phyloP scores from a whole-genome alignment of 1,284 basidiomycete genomes.

The Moesziomyces antarcticus region DNA sequence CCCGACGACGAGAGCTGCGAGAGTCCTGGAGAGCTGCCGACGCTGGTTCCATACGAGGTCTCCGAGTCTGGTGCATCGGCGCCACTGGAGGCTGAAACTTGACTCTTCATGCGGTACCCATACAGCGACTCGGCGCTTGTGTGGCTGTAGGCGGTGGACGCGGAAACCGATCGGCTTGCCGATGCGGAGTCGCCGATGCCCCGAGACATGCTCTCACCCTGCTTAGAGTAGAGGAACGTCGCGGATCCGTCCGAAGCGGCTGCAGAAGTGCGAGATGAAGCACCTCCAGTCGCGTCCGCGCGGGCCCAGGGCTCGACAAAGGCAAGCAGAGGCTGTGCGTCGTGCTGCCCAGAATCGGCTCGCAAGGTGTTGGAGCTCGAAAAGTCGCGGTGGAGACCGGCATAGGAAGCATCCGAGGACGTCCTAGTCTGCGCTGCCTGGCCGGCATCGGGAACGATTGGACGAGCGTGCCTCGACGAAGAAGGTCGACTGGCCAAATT shows the following conservation, averaged over 20 bases:
- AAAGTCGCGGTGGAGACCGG: constrained; percentile 31
- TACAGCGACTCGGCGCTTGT: constrained; percentile 29
- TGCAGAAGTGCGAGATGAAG: constrained; percentile 1
- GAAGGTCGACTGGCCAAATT: not conserved
- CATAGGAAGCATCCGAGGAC: not conserved
- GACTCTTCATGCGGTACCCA: constrained; percentile 33
- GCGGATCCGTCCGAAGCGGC: constrained; percentile 2
- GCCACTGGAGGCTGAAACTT: constrained; percentile 26
- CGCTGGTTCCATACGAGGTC: constrained; percentile 44
- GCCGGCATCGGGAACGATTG: not conserved
- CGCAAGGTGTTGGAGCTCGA: constrained; percentile 44
- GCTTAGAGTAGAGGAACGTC: not conserved
- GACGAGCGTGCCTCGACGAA: not conserved
- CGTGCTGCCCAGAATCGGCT: constrained; percentile 1
- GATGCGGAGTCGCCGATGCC: constrained; percentile 13
- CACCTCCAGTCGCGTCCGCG: not conserved
- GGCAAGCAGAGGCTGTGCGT: not conserved
- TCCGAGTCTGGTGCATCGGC: constrained; percentile 39
- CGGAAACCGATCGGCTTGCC: constrained; percentile 33
- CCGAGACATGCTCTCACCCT: constrained; percentile 17
- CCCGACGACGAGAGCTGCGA: constrained; percentile 11
- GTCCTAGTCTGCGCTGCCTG: not conserved
- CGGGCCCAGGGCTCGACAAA: not conserved
- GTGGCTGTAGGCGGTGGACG: constrained; percentile 33
- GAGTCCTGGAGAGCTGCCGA: constrained; percentile 34